Base-by-base conservation (phyloP, 805 yeast species). In the Sporopachydermia lactativora region DNA sequence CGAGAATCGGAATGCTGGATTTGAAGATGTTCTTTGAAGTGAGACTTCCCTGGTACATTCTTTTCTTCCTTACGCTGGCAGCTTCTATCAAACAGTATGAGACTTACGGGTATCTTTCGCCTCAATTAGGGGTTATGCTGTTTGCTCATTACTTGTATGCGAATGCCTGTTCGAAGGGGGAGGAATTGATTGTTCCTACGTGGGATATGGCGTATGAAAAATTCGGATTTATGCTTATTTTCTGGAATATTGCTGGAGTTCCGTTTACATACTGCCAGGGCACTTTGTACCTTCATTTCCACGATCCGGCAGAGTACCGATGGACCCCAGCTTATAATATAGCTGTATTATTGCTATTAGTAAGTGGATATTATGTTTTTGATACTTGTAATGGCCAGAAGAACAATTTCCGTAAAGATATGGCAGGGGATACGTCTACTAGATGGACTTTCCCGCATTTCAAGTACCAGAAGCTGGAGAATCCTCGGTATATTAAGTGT, bases 131-230 rank as follows among this genome's bases (percentile, higher is more conserved):
- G 38, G 75, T 81, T 47, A 67, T 86, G 34, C 61, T 83, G 49
- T 64, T 81, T 45, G 96, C 95, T 11, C 94, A 89, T 59, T 92
- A 94, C 82, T 66, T 86, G 39, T 92, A 92, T 56, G 95, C 95
- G 45, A 89, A 92, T 55, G 96, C 96, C 2, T 89, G 97, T 62
- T 79, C 95, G 43, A 92, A 92, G 63, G 98, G 97, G 51, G 98
- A 92, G 64, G 97, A 92, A 59, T 68, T 89, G 52, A 92, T 92
- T 58, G 95, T 88, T 47, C 95, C 97, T 51, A 82, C 95, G 15
- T 92, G 98, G 97, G 98, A 92, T 61, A 89, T 92, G 96, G 96
- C 95, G 19, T 92, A 92, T 61, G 98, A 92, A 61, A 92, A 92
- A 64, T 92, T 92, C 53, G 98, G 98, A n/a, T 92, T 92, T 69